These are phyloP conservation scores for Verbascum thapsus DNA, from an alignment of 257 asterid species.

Conservation along the genomic window DNA sequence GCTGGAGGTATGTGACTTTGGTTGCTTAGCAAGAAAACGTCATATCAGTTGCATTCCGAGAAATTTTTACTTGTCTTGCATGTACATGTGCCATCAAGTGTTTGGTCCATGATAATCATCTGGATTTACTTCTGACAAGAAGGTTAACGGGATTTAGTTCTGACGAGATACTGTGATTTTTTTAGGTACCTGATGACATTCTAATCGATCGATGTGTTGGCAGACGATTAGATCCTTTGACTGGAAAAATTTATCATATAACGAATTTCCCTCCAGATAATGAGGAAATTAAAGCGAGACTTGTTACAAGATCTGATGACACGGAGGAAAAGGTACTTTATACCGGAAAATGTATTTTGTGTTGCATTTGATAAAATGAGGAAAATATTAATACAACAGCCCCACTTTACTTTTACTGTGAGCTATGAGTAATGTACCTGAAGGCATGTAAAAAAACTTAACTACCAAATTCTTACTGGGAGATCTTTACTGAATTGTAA, in stretches of 20 bases:
- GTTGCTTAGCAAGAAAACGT: background rate
- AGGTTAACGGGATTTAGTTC: constrained; percentile 7
- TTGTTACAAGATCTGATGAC: constrained; percentile 83
- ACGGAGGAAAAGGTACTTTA: constrained; percentile 78
- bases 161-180: constrained; percentile 33
- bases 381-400: constrained; percentile 4
- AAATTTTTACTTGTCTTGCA: background rate
- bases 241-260: constrained; percentile 77
- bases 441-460: background rate
- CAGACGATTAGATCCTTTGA: constrained; percentile 84
- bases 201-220: constrained; percentile 87
- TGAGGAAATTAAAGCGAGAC: constrained; percentile 76
- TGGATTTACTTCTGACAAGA: constrained; percentile 29
- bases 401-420: constrained; percentile 5
- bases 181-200: constrained; percentile 84
- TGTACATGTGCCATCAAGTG: background rate
- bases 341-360: background rate
- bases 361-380: constrained; percentile 4
- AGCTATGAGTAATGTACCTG: constrained; percentile 8
- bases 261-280: constrained; percentile 76
- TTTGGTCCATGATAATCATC: constrained; percentile 1
- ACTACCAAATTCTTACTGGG: constrained; percentile 16
- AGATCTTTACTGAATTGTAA: constrained; percentile 19
- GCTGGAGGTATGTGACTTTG: background rate
- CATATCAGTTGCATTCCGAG: background rate